phyloP scores from a whole-genome alignment of 345 rosid genomes.

The Balakata baccata region DNA sequence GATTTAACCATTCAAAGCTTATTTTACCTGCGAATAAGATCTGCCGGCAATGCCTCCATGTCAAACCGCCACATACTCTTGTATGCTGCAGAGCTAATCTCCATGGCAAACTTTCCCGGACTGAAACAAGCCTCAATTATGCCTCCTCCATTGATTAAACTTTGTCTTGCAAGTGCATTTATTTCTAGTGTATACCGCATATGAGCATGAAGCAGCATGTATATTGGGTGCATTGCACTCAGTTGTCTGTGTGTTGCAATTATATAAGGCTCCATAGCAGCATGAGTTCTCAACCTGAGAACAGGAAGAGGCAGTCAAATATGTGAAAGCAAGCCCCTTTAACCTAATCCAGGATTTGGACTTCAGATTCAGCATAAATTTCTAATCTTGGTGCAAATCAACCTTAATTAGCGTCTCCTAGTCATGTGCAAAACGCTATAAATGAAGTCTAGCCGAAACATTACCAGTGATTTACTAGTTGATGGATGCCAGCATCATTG shows the following conservation, averaged over 20 bases:
- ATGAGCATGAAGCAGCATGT: slow-evolving; percentile 81
- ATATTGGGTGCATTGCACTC: slow-evolving; percentile 83
- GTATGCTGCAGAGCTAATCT: slow-evolving; percentile 87
- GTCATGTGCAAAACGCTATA: background rate
- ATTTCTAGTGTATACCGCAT: slow-evolving; percentile 92
- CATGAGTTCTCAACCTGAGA: slow-evolving; percentile 86
- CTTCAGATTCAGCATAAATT: background rate
- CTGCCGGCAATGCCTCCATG: slow-evolving; percentile 92
- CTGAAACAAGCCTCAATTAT: slow-evolving; percentile 82
- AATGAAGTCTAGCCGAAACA: background rate
- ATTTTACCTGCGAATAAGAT: slow-evolving; percentile 73
- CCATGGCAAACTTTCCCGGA: slow-evolving; percentile 78
- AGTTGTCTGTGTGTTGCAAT: slow-evolving; percentile 86
- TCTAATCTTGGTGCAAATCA: background rate
- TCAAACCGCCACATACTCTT: slow-evolving; percentile 78
- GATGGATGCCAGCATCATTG: slow-evolving; percentile 87
- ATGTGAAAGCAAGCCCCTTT: background rate
- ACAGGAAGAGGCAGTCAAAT: background rate
- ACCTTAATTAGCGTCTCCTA: too few relatives aligned
- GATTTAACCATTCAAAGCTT: too few relatives aligned
- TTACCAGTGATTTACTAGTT: slow-evolving; percentile 94
- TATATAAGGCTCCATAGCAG: slow-evolving; percentile 85
- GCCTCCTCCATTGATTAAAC: slow-evolving; percentile 90
- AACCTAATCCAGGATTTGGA: background rate
- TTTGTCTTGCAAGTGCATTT: slow-evolving; percentile 83